phyloP scores from a whole-genome alignment of 2,329 filamentous ascomycete species.

The Nemania sp. region DNA sequence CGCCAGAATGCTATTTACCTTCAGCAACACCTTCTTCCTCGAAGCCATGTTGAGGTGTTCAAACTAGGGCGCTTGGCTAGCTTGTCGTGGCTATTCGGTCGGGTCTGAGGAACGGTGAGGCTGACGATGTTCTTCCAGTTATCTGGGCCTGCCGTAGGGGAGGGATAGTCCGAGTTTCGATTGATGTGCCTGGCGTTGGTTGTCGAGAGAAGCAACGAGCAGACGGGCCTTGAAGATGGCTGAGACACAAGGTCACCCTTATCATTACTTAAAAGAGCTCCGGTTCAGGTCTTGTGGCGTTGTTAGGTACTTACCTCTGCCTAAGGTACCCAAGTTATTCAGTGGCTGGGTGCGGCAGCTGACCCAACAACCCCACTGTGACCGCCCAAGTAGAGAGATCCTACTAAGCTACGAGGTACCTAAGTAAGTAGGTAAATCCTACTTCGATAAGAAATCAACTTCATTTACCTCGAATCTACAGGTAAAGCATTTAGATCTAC shows the following conservation, averaged over 20 bases:
- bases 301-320: no score
- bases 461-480: no score
- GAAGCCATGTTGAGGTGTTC: slow-evolving; percentile 65
- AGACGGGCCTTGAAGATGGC: slow-evolving; percentile 13
- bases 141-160: neutral
- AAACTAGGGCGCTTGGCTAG: slow-evolving; percentile 9
- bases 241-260: slow-evolving; percentile 22
- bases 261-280: slow-evolving; percentile 17
- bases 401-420: no score
- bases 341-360: slow-evolving; percentile 26
- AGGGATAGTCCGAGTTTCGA: neutral
- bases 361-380: slow-evolving; percentile 1
- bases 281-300: slow-evolving; percentile 16
- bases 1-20: slow-evolving; percentile 61
- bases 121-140: slow-evolving; percentile 4
- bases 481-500: no score
- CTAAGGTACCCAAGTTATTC: slow-evolving; percentile 12
- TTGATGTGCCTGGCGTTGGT: neutral
- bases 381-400: no score
- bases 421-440: no score
- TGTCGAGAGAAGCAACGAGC: slow-evolving; percentile 5
- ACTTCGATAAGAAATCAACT: no score
- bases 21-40: slow-evolving; percentile 88
- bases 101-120: neutral
- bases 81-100: slow-evolving; percentile 3